A percentile compares a stretch with the other conserved stretches of the same genome.
These are phyloP conservation scores for Oryza australiensis DNA, from an alignment of 176 grass and related monocot genomes.

Conservation along the genomic window DNA sequence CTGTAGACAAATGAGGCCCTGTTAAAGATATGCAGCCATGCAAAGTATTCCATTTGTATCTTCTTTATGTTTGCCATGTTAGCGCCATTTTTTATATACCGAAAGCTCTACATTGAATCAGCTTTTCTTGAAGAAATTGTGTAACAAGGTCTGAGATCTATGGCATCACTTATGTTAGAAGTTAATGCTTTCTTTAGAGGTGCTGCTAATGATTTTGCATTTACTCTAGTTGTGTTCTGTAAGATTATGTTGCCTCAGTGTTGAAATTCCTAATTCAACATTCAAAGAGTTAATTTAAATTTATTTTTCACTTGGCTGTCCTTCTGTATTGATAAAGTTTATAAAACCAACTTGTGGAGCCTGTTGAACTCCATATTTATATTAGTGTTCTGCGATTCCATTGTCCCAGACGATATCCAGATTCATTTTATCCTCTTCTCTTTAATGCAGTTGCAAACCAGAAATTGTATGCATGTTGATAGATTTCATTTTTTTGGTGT, in stretches of 20 bases:
- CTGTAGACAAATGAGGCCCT: neutral
- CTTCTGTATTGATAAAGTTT: constrained; percentile 11
- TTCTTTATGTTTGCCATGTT: neutral
- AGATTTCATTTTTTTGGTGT: constrained; percentile 25
- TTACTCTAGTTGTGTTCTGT: neutral
- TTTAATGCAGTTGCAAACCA: neutral
- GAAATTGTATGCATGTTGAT: constrained; percentile 18
- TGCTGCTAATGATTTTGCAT: neutral
- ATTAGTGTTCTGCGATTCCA: neutral
- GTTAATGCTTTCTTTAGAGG: neutral
- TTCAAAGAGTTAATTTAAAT: neutral
- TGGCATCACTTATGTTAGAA: neutral
- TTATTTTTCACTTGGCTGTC: neutral
- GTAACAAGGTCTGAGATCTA: neutral
- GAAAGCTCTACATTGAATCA: neutral
- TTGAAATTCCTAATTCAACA: neutral
- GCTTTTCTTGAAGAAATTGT: neutral
- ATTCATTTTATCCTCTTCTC: neutral
- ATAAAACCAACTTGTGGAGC: constrained; percentile 7
- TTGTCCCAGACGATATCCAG: neutral
- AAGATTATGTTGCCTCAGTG: neutral
- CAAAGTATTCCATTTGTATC: neutral
- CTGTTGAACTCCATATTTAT: constrained; percentile 18
- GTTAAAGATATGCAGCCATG: neutral
- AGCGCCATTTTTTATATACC: neutral